These are phyloP conservation scores for Cryphonectria carpinicola DNA, from an alignment of 2,329 filamentous ascomycete species.

Conservation along the genomic window DNA sequence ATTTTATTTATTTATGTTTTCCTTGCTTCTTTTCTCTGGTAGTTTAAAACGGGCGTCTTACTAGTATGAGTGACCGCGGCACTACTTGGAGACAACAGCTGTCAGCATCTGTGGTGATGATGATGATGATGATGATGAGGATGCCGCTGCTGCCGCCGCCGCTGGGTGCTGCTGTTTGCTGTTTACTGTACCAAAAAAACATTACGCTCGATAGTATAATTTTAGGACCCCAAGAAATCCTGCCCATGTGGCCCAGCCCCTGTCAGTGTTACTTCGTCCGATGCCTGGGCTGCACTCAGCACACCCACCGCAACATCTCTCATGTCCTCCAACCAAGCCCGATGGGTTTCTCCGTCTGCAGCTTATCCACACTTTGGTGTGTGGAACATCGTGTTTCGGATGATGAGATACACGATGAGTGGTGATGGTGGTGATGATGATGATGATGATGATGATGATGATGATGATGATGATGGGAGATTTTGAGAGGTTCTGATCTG, in stretches of 20 bases:
- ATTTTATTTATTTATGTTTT: background rate
- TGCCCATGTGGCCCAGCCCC: slow-evolving; percentile 23
- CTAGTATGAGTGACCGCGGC: background rate
- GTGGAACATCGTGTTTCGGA: no score
- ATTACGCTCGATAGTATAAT: slow-evolving; percentile 16
- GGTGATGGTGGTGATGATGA: no score
- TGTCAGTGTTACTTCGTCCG: slow-evolving; percentile 15
- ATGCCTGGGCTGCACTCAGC: background rate
- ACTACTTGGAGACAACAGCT: background rate
- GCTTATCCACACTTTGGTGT: background rate
- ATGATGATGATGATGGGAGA: background rate
- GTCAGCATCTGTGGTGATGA: slow-evolving; percentile 12
- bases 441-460: no score
- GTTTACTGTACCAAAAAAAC: background rate
- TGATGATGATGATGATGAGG: no score
- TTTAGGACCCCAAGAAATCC: slow-evolving; percentile 24
- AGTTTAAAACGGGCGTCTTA: background rate
- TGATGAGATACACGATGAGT: no score
- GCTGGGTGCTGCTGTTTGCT: background rate
- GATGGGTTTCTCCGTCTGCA: background rate
- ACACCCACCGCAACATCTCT: background rate
- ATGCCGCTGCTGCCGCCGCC: background rate
- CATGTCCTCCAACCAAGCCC: background rate
- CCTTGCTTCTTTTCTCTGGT: background rate
- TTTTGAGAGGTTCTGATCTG: background rate